Conservation (phyloP, 805 yeast species). For the Saturnispora bothae region DNA sequence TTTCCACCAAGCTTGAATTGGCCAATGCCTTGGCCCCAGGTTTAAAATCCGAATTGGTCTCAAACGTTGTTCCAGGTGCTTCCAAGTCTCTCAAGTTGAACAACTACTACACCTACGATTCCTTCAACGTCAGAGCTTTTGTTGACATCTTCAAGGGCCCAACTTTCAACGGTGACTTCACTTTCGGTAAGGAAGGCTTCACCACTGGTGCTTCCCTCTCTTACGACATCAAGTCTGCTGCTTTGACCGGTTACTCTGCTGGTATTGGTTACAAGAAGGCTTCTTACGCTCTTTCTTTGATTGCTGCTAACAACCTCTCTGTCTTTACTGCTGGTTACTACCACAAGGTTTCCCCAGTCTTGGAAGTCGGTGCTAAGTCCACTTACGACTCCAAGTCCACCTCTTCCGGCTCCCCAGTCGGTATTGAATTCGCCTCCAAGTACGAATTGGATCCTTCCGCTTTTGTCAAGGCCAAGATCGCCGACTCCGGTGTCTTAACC, state of each 20-base stretch:
- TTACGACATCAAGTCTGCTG: constrained; percentile 88
- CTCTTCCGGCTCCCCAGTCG: constrained; percentile 68
- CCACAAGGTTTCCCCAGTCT: constrained; percentile 85
- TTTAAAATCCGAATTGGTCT: constrained; percentile 82
- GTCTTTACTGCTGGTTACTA: constrained; percentile 91
- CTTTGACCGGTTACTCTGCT: constrained; percentile 87
- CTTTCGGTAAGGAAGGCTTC: constrained; percentile 93
- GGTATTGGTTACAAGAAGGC: constrained; percentile 90
- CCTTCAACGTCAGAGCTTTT: constrained; percentile 88
- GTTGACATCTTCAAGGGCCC: constrained; percentile 95
- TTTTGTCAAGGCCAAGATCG: constrained; percentile 92
- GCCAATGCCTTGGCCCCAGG: constrained; percentile 90
- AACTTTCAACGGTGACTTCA: constrained; percentile 86
- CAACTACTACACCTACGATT: constrained; percentile 84
- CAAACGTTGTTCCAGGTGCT: constrained; percentile 78
- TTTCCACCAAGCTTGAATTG: constrained; percentile 89
- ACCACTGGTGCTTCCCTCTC: constrained; percentile 96
- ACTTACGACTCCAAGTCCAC: constrained; percentile 78
- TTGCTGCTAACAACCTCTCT: constrained; percentile 77
- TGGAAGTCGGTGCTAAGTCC: constrained; percentile 98
- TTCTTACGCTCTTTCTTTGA: constrained; percentile 73
- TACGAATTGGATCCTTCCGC: constrained; percentile 81
- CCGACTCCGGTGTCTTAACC: constrained; percentile 92
- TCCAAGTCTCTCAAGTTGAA: constrained; percentile 83
- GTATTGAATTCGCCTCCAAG: constrained; percentile 92